These are phyloP conservation scores for Schrenkiella parvula DNA, from an alignment of 345 rosid genomes.

Conservation along the genomic window DNA sequence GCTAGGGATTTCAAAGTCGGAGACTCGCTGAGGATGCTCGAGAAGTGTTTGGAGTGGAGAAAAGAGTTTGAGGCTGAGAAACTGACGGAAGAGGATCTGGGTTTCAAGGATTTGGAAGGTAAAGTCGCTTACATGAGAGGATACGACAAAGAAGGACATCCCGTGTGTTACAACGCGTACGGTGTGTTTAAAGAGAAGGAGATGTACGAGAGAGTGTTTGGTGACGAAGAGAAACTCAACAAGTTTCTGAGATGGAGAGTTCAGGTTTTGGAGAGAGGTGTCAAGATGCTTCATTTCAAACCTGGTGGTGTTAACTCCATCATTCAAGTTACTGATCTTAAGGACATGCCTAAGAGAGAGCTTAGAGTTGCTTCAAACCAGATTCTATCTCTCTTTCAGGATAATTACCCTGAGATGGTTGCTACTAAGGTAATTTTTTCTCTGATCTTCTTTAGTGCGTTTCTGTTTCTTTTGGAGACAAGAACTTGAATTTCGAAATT, in stretches of 20 bases:
- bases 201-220: constrained; percentile 81
- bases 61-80: constrained; percentile 67
- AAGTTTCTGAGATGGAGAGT: constrained; percentile 89
- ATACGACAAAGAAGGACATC: constrained; percentile 78
- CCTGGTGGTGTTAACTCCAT: constrained; percentile 93
- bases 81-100: constrained; percentile 70
- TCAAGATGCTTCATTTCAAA: constrained; percentile 68
- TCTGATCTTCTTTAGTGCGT: neutral
- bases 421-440: constrained; percentile 70
- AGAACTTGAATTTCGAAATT: constrained; percentile 1
- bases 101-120: constrained; percentile 85
- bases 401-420: constrained; percentile 99
- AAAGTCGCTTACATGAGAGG: constrained; percentile 90
- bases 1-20: constrained; percentile 78
- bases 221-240: constrained; percentile 81
- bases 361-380: constrained; percentile 88
- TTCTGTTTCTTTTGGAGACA: neutral
- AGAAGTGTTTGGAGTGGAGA: constrained; percentile 78
- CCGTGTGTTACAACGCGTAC: constrained; percentile 93
- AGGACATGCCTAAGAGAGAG: constrained; percentile 94
- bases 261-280: constrained; percentile 89
- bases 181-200: constrained; percentile 77
- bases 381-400: constrained; percentile 88
- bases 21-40: constrained; percentile 65
- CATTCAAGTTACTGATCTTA: constrained; percentile 93